Percentiles rank a stretch among this genome's conserved stretches.
Evolutionary conservation across 2,329 filamentous ascomycete species (phyloP).

Genomic region (Calonectria montana): DNA sequence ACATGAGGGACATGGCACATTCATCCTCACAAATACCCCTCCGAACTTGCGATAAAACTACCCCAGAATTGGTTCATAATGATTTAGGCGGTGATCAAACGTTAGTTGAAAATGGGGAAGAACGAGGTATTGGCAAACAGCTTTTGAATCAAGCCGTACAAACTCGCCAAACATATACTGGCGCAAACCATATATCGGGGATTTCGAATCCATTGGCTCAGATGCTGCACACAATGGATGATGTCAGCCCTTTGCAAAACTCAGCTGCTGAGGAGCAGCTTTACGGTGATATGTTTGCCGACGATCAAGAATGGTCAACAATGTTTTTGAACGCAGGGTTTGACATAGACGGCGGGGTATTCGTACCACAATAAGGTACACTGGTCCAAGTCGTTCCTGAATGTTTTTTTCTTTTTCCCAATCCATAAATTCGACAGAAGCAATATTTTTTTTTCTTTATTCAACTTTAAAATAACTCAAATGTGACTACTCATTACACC

Average conservation of each 20-base stretch:
- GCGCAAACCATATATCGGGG: neutral
- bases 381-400: no score
- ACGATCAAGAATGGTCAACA: constrained; percentile 43
- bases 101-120: neutral
- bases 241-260: neutral
- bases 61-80: neutral
- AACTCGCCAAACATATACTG: neutral
- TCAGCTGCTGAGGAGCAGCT: neutral
- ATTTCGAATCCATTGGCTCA: neutral
- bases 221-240: neutral
- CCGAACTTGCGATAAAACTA: no score
- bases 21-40: neutral
- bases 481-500: no score
- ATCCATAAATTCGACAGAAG: no score
- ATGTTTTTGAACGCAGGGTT: constrained; percentile 45
- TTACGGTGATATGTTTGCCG: constrained; percentile 5
- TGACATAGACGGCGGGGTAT: constrained; percentile 39
- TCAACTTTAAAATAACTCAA: no score
- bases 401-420: no score
- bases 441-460: no score
- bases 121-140: neutral
- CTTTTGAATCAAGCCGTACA: neutral
- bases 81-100: neutral
- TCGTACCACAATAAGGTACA: constrained; percentile 25
- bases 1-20: neutral